These are phyloP conservation scores for Chlorella sp. DNA, from an alignment of 139 green algal species.

Conservation along the genomic window DNA sequence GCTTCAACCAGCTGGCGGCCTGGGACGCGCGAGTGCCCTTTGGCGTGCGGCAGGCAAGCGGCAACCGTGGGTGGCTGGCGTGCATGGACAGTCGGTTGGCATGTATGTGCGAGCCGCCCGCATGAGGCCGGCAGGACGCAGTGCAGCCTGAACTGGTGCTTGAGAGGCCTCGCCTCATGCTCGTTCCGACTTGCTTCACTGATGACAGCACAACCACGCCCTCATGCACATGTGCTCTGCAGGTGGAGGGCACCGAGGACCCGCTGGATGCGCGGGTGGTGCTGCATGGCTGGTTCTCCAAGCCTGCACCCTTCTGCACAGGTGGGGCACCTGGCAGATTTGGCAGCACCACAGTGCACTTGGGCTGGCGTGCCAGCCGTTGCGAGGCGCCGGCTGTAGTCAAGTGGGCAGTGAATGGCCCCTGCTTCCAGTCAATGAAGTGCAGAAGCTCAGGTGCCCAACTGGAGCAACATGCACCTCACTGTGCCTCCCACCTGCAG, in stretches of 20 bases:
- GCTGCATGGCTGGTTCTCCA: constrained; percentile 87
- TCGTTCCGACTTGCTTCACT: too few relatives aligned
- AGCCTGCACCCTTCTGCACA: constrained; percentile 72
- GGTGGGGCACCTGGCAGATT: background rate
- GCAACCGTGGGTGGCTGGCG: too few relatives aligned
- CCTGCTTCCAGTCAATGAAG: too few relatives aligned
- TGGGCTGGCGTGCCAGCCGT: background rate
- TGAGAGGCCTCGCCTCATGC: too few relatives aligned
- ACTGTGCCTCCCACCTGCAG: constrained; percentile 13
- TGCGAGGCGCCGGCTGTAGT: background rate
- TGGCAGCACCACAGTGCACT: background rate
- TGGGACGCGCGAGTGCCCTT: constrained; percentile 80
- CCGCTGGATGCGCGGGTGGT: constrained; percentile 75
- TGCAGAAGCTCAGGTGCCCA: too few relatives aligned
- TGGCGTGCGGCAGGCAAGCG: constrained; percentile 66
- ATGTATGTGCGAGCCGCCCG: constrained; percentile 39
- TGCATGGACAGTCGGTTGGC: too few relatives aligned
- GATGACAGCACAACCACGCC: background rate
- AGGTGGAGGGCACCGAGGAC: constrained; percentile 71
- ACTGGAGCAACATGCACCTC: too few relatives aligned
- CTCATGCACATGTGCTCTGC: background rate
- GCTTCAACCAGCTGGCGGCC: constrained; percentile 62
- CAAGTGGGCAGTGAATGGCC: too few relatives aligned
- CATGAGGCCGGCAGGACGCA: too few relatives aligned
- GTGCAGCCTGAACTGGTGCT: too few relatives aligned